Conservation (phyloP, 768 basidiomycete species). For the Exsudoporus frostii region DNA sequence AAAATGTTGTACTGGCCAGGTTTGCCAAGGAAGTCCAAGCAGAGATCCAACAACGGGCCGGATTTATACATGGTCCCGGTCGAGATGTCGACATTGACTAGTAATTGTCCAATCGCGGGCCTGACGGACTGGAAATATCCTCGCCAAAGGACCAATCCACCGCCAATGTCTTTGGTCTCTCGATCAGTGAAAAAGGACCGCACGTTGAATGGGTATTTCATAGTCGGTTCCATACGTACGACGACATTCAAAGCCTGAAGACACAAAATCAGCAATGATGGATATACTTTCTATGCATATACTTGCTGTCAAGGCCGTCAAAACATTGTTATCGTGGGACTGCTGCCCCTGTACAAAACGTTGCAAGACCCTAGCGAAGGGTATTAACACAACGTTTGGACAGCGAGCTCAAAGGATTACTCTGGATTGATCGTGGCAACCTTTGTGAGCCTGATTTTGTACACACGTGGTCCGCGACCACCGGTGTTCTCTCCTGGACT, state of each 20-base stretch:
- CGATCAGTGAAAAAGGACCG: constrained; percentile 69
- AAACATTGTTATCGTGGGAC: constrained; percentile 62
- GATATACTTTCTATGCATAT: neutral
- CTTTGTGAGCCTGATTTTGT: constrained; percentile 59
- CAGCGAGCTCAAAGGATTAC: constrained; percentile 27
- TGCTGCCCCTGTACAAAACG: constrained; percentile 65
- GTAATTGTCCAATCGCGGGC: constrained; percentile 57
- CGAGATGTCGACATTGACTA: constrained; percentile 76
- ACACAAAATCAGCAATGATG: neutral
- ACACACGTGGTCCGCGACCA: constrained; percentile 54
- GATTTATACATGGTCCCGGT: constrained; percentile 74
- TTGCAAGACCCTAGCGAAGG: constrained; percentile 48
- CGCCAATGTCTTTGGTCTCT: constrained; percentile 53
- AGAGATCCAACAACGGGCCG: constrained; percentile 56
- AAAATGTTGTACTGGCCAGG: constrained; percentile 31
- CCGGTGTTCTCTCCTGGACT: constrained; percentile 33
- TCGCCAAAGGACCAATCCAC: constrained; percentile 69
- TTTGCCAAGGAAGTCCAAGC: constrained; percentile 50
- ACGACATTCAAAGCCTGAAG: constrained; percentile 69
- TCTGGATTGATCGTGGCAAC: constrained; percentile 60
- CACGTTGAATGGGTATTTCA: constrained; percentile 66
- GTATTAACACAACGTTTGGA: constrained; percentile 22
- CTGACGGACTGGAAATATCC: constrained; percentile 81
- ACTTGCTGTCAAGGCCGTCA: constrained; percentile 63
- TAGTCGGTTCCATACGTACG: constrained; percentile 69